Evolutionary conservation across 192 early-diverging fungal species (phyloP), one percentile per base, ranked within the genome.

Genomic region (Piromyces finnis): DNA sequence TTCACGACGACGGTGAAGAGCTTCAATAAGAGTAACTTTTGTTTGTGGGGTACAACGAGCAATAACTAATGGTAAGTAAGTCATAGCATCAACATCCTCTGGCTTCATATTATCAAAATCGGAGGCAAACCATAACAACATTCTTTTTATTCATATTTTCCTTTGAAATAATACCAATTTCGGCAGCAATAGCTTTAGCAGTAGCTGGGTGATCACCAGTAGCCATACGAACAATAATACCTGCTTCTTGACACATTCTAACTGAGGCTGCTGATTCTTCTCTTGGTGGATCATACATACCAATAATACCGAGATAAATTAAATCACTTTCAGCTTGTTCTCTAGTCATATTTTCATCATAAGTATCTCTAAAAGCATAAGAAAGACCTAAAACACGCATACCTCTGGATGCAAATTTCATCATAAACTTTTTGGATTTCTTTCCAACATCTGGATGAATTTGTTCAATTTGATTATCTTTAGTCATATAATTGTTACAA

Each of bases 351-450:
- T 77, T 28, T 30, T 80, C 79, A 28, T 26, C 77, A 28, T 41
- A 41, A 0, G 79, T 18, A 77, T 80, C 79, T 77, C 32, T 39
- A 4, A 90, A 81, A 27, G 95, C 95, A 30, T 89, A 87, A n/a
- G 95, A 94, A 29, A 97, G 94, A 83, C 96, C 96, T n/a, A 98
- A 85, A 28, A 68, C 51, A 68, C 51, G 51, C 51, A 68, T 68
- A 68, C 51, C 51, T 68, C 51, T 68, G 1, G 51, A 68, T 0
- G 51, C 51, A n/a, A 68, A 68, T n/a, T 11, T 68, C 51, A 68
- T 68, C 51, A 68, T 68, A 68, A n/a, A 68, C 9, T 68, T 68
- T 26, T 68, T 68, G 9, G 22, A 27, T 5, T 11, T 5, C 9
- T 68, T 68, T 9, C 51, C 51, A 68, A 68, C 26, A n/a, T n/a